These are phyloP conservation scores for Craspedostauros australis DNA, from an alignment of 108 stramenopile species.

Conservation along the genomic window DNA sequence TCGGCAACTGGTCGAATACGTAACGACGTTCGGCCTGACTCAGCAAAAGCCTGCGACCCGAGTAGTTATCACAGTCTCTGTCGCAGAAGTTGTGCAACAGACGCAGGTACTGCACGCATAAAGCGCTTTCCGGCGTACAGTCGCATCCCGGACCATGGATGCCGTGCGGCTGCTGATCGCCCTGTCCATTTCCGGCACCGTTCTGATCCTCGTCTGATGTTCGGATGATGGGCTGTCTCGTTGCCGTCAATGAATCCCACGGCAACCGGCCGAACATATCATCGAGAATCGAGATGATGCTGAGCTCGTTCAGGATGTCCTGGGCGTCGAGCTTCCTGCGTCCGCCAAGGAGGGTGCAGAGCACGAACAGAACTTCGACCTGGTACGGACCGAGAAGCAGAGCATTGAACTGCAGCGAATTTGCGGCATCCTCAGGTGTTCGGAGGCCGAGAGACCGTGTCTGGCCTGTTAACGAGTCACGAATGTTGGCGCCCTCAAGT, in stretches of 20 bases:
- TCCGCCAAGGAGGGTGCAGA: conserved; percentile 78
- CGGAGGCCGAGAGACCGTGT: neutral
- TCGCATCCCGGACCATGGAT: conserved; percentile 75
- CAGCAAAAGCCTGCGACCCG: conserved; percentile 33
- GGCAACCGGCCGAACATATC: conserved; percentile 75
- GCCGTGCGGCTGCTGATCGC: conserved; percentile 14
- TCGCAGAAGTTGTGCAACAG: conserved; percentile 88
- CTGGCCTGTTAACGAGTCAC: neutral
- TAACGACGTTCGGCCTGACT: conserved; percentile 26
- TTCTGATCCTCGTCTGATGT: neutral
- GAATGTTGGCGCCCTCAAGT: neutral
- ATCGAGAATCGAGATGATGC: conserved; percentile 51
- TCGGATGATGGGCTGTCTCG: conserved; percentile 11
- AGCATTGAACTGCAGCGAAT: conserved; percentile 63
- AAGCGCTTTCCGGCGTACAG: conserved; percentile 81
- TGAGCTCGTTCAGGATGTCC: conserved; percentile 32
- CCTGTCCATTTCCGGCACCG: neutral
- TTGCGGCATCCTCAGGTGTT: conserved; percentile 46
- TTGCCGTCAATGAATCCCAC: conserved; percentile 35
- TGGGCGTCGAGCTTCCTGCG: conserved; percentile 74
- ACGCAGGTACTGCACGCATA: conserved; percentile 82
- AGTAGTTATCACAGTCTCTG: conserved; percentile 68
- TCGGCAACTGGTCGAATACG: conserved; percentile 14
- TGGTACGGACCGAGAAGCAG: conserved; percentile 59
- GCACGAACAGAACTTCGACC: conserved; percentile 81